phyloP scores from a whole-genome alignment of 1,284 basidiomycete genomes.

The Naganishia sp. region DNA sequence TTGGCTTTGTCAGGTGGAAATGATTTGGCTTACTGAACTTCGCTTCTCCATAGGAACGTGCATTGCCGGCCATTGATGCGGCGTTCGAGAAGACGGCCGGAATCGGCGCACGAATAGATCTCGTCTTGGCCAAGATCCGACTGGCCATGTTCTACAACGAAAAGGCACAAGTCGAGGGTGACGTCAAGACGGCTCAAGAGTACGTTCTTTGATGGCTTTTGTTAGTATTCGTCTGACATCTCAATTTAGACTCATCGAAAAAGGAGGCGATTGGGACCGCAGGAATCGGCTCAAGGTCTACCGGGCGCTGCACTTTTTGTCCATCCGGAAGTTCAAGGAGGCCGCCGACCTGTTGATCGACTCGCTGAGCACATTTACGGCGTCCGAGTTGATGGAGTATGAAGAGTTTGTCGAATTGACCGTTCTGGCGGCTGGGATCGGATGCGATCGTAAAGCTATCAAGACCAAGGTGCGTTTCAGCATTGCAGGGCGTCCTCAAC shows the following conservation, averaged over 20 bases:
- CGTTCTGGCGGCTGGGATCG: conserved; percentile 76
- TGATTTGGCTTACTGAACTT: neutral
- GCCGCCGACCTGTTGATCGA: conserved; percentile 77
- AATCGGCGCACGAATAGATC: conserved; percentile 88
- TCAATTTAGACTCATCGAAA: conserved; percentile 73
- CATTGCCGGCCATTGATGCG: conserved; percentile 75
- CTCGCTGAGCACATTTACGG: conserved; percentile 90
- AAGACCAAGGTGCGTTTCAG: conserved; percentile 79
- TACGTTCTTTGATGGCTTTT: conserved; percentile 47
- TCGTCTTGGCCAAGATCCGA: conserved; percentile 82
- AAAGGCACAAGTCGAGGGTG: conserved; percentile 68
- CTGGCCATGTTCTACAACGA: conserved; percentile 92
- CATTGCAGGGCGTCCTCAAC: neutral
- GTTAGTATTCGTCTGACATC: neutral
- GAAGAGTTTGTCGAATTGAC: conserved; percentile 88
- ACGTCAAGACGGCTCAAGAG: conserved; percentile 81
- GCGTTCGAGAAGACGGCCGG: conserved; percentile 92
- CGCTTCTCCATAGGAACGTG: conserved; percentile 60
- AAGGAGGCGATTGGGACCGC: conserved; percentile 98
- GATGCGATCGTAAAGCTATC: conserved; percentile 78
- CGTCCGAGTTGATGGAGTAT: conserved; percentile 83
- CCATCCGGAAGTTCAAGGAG: conserved; percentile 76
- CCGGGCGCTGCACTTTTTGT: conserved; percentile 79
- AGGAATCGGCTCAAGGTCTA: conserved; percentile 96
- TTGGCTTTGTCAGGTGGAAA: neutral